phyloP scores from a whole-genome alignment of 495 filamentous ascomycete species.

The Jackrogersella minutella region DNA sequence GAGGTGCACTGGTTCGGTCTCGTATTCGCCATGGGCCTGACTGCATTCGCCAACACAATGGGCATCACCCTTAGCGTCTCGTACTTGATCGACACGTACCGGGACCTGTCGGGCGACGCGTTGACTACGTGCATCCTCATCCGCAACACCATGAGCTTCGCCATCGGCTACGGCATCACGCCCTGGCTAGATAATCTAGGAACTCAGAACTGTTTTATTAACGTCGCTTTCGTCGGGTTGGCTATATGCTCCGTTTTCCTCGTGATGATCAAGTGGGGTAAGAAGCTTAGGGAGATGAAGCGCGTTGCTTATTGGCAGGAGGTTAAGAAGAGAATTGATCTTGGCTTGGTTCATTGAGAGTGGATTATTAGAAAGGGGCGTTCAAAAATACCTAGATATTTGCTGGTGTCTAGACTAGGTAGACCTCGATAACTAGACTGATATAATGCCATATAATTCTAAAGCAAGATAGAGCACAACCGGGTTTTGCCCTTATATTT shows the following conservation, averaged over 20 bases:
- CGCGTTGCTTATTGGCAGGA: slow-evolving; percentile 53
- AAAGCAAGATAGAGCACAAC: too few species aligned
- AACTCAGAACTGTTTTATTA: slow-evolving; percentile 70
- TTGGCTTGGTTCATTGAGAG: slow-evolving; percentile 48
- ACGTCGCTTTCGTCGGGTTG: slow-evolving; percentile 66
- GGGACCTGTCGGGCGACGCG: slow-evolving; percentile 68
- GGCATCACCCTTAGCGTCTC: slow-evolving; percentile 67
- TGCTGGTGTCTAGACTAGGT: neutral
- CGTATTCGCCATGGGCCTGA: slow-evolving; percentile 67
- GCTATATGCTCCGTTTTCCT: slow-evolving; percentile 62
- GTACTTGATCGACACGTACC: slow-evolving; percentile 71
- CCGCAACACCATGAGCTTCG: slow-evolving; percentile 69
- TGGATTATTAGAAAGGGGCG: neutral
- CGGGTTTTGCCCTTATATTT: too few species aligned
- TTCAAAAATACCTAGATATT: neutral
- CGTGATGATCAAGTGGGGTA: slow-evolving; percentile 64
- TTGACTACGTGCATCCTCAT: slow-evolving; percentile 71
- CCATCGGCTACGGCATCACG: slow-evolving; percentile 61
- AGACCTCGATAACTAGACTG: too few species aligned
- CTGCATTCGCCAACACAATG: slow-evolving; percentile 65
- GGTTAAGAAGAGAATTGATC: slow-evolving; percentile 51
- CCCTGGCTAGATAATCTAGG: slow-evolving; percentile 69
- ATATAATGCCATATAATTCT: too few species aligned
- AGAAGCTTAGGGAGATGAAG: slow-evolving; percentile 49
- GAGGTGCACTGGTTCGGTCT: slow-evolving; percentile 69